phyloP scores from a whole-genome alignment of 768 basidiomycete genomes.

The Leucosporidium scottii region DNA sequence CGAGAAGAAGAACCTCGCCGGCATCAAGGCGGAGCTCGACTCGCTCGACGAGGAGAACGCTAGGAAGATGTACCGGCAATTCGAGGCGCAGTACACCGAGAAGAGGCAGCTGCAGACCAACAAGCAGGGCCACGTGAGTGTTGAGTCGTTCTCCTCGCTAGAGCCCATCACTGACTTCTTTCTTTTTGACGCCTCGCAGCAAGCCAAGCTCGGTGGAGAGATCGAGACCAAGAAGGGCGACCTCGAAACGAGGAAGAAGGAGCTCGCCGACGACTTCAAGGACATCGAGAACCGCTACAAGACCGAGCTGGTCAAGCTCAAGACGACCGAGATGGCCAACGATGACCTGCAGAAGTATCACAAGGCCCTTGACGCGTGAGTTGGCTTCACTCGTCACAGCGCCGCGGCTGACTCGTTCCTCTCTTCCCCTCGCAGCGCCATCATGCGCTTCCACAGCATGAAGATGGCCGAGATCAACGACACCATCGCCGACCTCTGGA shows the following conservation, averaged over 20 bases:
- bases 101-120: conserved; percentile 67
- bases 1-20: conserved; percentile 58
- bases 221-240: conserved; percentile 65
- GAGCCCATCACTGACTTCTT: too few species aligned
- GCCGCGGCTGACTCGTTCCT: conserved; percentile 30
- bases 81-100: conserved; percentile 67
- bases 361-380: conserved; percentile 92
- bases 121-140: conserved; percentile 59
- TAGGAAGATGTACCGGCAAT: conserved; percentile 72
- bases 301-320: conserved; percentile 87
- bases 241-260: conserved; percentile 57
- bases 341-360: conserved; percentile 95
- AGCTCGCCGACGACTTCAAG: conserved; percentile 71
- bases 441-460: conserved; percentile 93
- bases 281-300: conserved; percentile 77
- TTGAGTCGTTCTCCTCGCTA: neutral
- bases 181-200: conserved; percentile 2
- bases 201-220: conserved; percentile 83
- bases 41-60: conserved; percentile 75
- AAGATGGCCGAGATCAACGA: conserved; percentile 99
- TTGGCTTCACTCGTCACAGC: neutral
- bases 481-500: conserved; percentile 94
- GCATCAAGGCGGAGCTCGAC: conserved; percentile 64
- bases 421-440: conserved; percentile 56
- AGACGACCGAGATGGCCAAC: conserved; percentile 98